phyloP scores from a whole-genome alignment of 371 early-diverging fungal genomes.

The Mortierella sp. region DNA sequence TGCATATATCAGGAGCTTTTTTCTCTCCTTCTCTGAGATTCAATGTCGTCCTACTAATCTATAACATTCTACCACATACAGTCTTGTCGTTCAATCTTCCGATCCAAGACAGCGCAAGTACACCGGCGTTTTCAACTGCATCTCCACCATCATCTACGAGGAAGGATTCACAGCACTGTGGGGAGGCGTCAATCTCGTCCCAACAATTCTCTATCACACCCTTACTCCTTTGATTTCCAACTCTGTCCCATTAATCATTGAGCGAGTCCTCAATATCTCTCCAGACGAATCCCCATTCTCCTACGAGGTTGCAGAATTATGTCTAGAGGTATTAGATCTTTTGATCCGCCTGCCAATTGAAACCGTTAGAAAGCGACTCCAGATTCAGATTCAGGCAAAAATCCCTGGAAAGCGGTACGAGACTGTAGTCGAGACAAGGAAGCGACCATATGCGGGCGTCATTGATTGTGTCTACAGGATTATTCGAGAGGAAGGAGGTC shows the following conservation, averaged over 20 bases:
- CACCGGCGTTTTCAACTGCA: constrained; percentile 74
- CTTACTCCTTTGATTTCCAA: constrained; percentile 79
- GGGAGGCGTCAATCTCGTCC: constrained; percentile 73
- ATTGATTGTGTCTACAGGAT: constrained; percentile 85
- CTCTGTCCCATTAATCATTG: constrained; percentile 77
- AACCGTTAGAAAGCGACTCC: constrained; percentile 86
- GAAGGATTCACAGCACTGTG: constrained; percentile 89
- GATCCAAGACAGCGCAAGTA: constrained; percentile 81
- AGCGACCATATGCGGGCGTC: constrained; percentile 89
- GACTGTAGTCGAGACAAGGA: constrained; percentile 77
- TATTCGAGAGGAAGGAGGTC: constrained; percentile 86
- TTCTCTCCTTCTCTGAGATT: too few species aligned
- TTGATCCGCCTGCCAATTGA: constrained; percentile 88
- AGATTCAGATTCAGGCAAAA: constrained; percentile 76
- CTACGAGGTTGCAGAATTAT: constrained; percentile 75
- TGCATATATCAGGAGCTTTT: background rate
- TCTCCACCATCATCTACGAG: constrained; percentile 76
- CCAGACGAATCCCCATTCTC: constrained; percentile 74
- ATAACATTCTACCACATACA: constrained; percentile 1
- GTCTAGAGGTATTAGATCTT: constrained; percentile 73
- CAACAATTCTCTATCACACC: constrained; percentile 83
- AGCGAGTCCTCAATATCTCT: constrained; percentile 72
- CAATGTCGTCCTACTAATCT: background rate
- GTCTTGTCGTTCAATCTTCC: constrained; percentile 80
- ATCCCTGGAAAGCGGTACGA: constrained; percentile 74